Evolutionary conservation across 164 flowering plant genomes (phyloP).

Genomic region (Aristolochia contorta): DNA sequence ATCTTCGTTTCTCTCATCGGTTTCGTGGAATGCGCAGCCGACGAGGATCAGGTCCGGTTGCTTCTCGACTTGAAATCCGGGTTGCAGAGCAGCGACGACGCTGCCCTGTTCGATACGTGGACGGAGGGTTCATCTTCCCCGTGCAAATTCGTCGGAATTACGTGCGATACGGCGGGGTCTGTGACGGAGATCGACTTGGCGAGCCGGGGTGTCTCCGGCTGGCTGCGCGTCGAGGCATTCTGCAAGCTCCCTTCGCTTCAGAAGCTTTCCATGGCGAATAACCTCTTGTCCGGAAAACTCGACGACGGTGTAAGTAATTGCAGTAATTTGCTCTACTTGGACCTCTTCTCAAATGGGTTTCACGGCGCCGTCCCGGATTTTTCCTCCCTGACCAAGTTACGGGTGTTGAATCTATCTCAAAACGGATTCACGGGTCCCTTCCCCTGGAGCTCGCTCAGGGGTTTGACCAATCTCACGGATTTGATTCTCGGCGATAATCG

Average conservation of each 20-base stretch:
- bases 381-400: constrained; percentile 23
- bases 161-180: constrained; percentile 25
- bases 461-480: constrained; percentile 21
- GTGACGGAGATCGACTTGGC: constrained; percentile 40
- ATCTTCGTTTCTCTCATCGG: too few relatives aligned
- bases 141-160: constrained; percentile 51
- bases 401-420: constrained; percentile 27
- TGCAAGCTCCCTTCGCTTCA: constrained; percentile 38
- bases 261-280: constrained; percentile 32
- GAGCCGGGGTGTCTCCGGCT: constrained; percentile 19
- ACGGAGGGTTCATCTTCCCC: not conserved
- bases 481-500: constrained; percentile 64
- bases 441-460: constrained; percentile 51
- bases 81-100: constrained; percentile 10
- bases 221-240: constrained; percentile 38
- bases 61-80: constrained; percentile 34
- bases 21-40: too few relatives aligned
- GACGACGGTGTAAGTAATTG: constrained; percentile 32
- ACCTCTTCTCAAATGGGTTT: constrained; percentile 38
- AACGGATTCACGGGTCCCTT: constrained; percentile 53
- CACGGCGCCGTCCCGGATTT: constrained; percentile 46
- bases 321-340: constrained; percentile 27
- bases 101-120: constrained; percentile 38
- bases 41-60: constrained; percentile 31
- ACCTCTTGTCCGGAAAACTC: constrained; percentile 33